These are phyloP conservation scores for Dichotomopilus funicola DNA, from an alignment of 2,329 filamentous ascomycete genomes.

Conservation along the genomic window DNA sequence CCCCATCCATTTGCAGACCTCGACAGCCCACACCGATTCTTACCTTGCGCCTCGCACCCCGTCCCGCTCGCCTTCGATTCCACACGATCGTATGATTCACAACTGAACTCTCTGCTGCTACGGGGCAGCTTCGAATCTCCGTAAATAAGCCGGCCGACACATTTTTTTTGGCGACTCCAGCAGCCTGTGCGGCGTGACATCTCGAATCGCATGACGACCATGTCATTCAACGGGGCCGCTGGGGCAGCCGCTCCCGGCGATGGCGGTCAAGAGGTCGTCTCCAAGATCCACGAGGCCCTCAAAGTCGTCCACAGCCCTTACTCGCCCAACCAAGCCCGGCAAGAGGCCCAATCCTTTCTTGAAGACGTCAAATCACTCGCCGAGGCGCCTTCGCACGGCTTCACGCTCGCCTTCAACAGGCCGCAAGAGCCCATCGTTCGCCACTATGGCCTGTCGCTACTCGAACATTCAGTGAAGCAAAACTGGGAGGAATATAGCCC, in stretches of 20 bases:
- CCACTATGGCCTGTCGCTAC: conserved; percentile 86
- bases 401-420: conserved; percentile 69
- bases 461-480: conserved; percentile 85
- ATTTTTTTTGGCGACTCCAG: neutral
- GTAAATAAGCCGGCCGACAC: neutral
- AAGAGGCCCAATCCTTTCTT: conserved; percentile 77
- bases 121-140: conserved; percentile 4
- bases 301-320: conserved; percentile 78
- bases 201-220: conserved; percentile 12
- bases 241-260: conserved; percentile 9
- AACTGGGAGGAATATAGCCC: conserved; percentile 68
- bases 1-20: neutral
- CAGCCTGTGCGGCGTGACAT: neutral
- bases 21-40: neutral
- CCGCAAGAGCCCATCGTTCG: conserved; percentile 74
- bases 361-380: conserved; percentile 75
- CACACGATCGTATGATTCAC: conserved; percentile 9
- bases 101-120: conserved; percentile 7
- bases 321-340: conserved; percentile 73
- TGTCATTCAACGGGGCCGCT: conserved; percentile 15
- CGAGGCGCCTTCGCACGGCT: conserved; percentile 80
- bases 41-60: neutral
- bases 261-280: conserved; percentile 37
- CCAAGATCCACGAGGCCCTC: conserved; percentile 75
- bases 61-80: neutral